Base-by-base conservation (phyloP, 768 basidiomycete species). In the Ramaria sp. region DNA sequence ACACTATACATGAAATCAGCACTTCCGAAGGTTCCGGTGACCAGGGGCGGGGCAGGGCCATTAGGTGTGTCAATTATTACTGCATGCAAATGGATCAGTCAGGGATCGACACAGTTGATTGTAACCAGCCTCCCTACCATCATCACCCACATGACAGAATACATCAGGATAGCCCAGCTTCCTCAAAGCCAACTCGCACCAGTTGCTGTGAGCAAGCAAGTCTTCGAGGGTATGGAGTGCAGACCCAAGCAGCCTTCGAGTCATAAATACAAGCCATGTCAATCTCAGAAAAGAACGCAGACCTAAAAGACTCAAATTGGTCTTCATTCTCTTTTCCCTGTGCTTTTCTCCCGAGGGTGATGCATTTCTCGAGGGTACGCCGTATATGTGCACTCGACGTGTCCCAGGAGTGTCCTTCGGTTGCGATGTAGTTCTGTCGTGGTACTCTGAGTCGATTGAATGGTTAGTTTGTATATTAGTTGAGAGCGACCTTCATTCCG, bases 141-240 rank as follows among this genome's bases (percentile, higher is more conserved):
- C 73, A 43, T 84, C 80, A 13, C 89, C 88, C 49, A 91, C 86
- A 67, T 91, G 88, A 58, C 83, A 83, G 69, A 91, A 91, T 15
- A 90, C 84, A 43, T 86, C 74, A 15, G 71, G 59, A 65, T 88
- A 73, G 0, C 89, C 88, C 71, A 88, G 73, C 60, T 81, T 83
- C 60, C 80, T 75, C 7, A 91, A 74, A 0, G 78, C 78, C 11
- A 90, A 71, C 68, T 92, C 88, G 68, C 84, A 84, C 79, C 84
- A 90, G 69, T 91, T 83, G 65, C 80, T 82, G 66, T 90, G 89
- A 1, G 88, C 87, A 12, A 84, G 70, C 41, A 89, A 75, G 66
- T 91, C 86, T 64, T 89, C 86, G 69, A 83, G 71, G 3, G 82
- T 83, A 65, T 84, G 83, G 33, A 84, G 70, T 2, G 79, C 82